Conservation (phyloP, 805 yeast species). For the Candida pini region DNA sequence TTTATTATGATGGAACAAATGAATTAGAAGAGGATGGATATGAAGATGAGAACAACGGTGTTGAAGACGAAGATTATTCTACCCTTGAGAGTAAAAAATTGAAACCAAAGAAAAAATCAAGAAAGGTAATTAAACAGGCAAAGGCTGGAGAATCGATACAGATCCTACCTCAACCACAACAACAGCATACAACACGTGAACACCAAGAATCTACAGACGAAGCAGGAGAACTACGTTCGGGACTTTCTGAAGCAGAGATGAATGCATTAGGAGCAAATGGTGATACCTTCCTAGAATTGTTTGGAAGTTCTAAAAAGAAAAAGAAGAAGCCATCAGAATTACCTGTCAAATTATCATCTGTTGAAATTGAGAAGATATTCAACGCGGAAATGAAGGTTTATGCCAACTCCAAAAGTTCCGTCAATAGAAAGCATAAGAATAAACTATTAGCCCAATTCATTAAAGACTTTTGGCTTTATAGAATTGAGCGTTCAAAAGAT, state of each 20-base stretch:
- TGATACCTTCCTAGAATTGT: neutral
- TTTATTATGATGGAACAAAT: neutral
- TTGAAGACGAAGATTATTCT: neutral
- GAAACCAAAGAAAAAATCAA: neutral
- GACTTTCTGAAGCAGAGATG: neutral
- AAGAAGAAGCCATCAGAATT: slow-evolving; percentile 12
- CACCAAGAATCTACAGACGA: too few relatives aligned
- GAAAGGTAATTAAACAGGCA: too few relatives aligned
- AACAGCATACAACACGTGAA: too few relatives aligned
- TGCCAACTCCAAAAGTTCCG: slow-evolving; percentile 20
- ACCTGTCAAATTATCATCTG: slow-evolving; percentile 16
- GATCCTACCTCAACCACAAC: too few relatives aligned
- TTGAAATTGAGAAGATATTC: slow-evolving; percentile 16
- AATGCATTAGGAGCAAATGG: slow-evolving; percentile 6
- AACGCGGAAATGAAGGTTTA: slow-evolving; percentile 21
- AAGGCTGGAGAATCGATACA: too few relatives aligned
- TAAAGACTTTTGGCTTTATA: slow-evolving; percentile 18
- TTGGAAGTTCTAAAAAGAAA: slow-evolving; percentile 6
- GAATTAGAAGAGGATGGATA: neutral
- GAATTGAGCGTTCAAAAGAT: slow-evolving; percentile 13
- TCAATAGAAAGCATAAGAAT: slow-evolving; percentile 21
- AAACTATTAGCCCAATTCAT: slow-evolving; percentile 23
- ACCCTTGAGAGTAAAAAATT: neutral
- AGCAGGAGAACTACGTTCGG: too few relatives aligned
- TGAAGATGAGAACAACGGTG: neutral